A percentile compares a stretch with the other conserved stretches of the same genome.
phyloP scores from a whole-genome alignment of 2,329 filamentous ascomycete genomes.

The Ciborinia camelliae region DNA sequence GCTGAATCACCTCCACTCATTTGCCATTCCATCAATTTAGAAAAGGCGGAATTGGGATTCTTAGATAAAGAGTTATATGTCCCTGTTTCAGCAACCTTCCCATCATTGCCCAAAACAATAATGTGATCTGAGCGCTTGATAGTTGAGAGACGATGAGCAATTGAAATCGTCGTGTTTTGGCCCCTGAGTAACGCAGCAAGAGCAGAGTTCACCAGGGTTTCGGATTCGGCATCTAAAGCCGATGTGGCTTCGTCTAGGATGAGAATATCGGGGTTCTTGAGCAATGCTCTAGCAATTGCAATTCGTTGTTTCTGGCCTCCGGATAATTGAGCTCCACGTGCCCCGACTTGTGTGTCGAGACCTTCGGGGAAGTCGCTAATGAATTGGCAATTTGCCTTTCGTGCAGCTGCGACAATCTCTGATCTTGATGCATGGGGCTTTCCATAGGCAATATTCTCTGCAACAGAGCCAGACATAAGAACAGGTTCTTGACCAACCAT shows the following conservation, averaged over 20 bases:
- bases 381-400: slow-evolving; percentile 93
- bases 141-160: slow-evolving; percentile 91
- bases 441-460: slow-evolving; percentile 90
- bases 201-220: slow-evolving; percentile 93
- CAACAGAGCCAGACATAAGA: slow-evolving; percentile 79
- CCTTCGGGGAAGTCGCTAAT: slow-evolving; percentile 96
- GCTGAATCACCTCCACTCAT: slow-evolving; percentile 76
- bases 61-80: slow-evolving; percentile 74
- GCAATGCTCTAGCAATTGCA: slow-evolving; percentile 87
- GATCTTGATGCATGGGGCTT: slow-evolving; percentile 71
- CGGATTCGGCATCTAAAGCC: slow-evolving; percentile 91
- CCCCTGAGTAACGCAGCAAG: slow-evolving; percentile 76
- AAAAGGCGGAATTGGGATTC: slow-evolving; percentile 78
- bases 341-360: slow-evolving; percentile 88
- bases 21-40: slow-evolving; percentile 98
- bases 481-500: slow-evolving; percentile 96
- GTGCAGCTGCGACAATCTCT: slow-evolving; percentile 82
- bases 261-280: slow-evolving; percentile 94
- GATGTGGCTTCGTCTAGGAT: slow-evolving; percentile 97
- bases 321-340: slow-evolving; percentile 87
- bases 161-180: slow-evolving; percentile 94
- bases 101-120: slow-evolving; percentile 83
- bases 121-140: slow-evolving; percentile 95
- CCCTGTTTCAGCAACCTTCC: slow-evolving; percentile 86
- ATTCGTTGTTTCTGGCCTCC: slow-evolving; percentile 98